Conservation (phyloP, 1,284 basidiomycete genomes). For the Macrocybe sp. region DNA sequence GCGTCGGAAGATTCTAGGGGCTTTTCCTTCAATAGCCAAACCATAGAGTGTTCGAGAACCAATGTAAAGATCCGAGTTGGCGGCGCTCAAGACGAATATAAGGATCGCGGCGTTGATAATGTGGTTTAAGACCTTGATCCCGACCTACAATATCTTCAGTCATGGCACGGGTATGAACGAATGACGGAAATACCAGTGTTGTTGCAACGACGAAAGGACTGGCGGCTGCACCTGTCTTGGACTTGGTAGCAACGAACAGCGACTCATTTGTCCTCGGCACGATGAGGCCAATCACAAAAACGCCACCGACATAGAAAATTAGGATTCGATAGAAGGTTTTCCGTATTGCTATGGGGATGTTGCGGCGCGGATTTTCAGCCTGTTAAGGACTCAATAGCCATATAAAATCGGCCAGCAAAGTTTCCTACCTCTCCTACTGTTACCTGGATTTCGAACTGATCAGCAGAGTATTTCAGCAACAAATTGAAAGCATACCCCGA, state of each 20-base stretch:
- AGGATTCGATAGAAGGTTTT: slow-evolving; percentile 45
- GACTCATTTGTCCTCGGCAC: slow-evolving; percentile 41
- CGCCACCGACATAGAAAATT: slow-evolving; percentile 68
- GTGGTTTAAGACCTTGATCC: slow-evolving; percentile 65
- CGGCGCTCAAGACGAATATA: slow-evolving; percentile 70
- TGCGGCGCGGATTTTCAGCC: slow-evolving; percentile 41
- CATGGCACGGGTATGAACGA: too few species aligned
- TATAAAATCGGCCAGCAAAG: not conserved
- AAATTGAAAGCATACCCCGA: slow-evolving; percentile 29
- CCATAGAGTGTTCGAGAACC: slow-evolving; percentile 69
- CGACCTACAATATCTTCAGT: slow-evolving; percentile 34
- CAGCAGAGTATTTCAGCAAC: too few species aligned
- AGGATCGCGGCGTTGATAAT: slow-evolving; percentile 64
- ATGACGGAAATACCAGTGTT: slow-evolving; percentile 33
- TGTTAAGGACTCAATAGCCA: slow-evolving; percentile 10
- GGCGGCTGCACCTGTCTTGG: slow-evolving; percentile 60
- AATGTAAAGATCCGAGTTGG: slow-evolving; percentile 72
- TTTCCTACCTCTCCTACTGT: slow-evolving; percentile 40
- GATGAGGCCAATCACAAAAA: slow-evolving; percentile 65
- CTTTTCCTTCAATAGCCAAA: slow-evolving; percentile 62
- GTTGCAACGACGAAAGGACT: slow-evolving; percentile 72
- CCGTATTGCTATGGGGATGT: slow-evolving; percentile 42
- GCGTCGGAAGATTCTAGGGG: slow-evolving; percentile 45
- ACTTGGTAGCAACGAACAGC: slow-evolving; percentile 56
- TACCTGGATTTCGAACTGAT: slow-evolving; percentile 18